A percentile compares a stretch with the other conserved stretches of the same genome.
Evolutionary conservation across 1,139 yeast species (phyloP).

Genomic region (Candida anutae): DNA sequence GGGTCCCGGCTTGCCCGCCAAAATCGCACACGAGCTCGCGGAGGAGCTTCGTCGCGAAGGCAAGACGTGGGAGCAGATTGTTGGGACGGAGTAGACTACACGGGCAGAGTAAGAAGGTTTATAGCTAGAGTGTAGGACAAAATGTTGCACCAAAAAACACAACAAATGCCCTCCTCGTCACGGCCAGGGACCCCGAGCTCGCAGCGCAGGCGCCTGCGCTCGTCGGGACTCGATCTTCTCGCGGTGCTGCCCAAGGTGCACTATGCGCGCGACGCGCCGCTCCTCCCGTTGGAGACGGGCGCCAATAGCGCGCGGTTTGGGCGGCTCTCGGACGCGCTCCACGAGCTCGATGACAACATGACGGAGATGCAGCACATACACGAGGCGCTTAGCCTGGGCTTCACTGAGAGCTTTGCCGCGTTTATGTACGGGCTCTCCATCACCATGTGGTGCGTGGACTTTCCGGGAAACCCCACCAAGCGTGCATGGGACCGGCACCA

Average conservation of each 20-base stretch:
- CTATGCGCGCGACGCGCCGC: constrained; percentile 33
- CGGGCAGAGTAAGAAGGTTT: constrained; percentile 6
- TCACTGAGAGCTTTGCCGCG: constrained; percentile 58
- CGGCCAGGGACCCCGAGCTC: constrained; percentile 11
- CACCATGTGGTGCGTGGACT: constrained; percentile 63
- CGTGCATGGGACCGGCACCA: constrained; percentile 28
- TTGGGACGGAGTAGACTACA: constrained; percentile 53
- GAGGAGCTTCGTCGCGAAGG: constrained; percentile 63
- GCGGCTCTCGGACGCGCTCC: constrained; percentile 45
- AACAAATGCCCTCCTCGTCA: constrained; percentile 5
- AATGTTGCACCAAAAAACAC: constrained; percentile 2
- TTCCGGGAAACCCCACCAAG: constrained; percentile 35
- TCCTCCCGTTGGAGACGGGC: constrained; percentile 29
- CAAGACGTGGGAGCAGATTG: constrained; percentile 74
- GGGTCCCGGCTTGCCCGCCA: constrained; percentile 84
- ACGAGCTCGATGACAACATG: constrained; percentile 44
- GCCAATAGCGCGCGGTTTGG: constrained; percentile 25
- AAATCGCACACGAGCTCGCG: constrained; percentile 69
- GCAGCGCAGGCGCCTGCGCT: constrained; percentile 13
- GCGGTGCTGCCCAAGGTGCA: constrained; percentile 38
- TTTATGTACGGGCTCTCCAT: constrained; percentile 54
- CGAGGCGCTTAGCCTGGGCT: constrained; percentile 39
- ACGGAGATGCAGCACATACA: constrained; percentile 41
- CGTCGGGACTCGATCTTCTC: constrained; percentile 34
- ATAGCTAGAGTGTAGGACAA: constrained; percentile 2